A percentile compares a stretch with the other conserved stretches of the same genome.
phyloP scores from a whole-genome alignment of 371 early-diverging fungal species.

The Synchytrium microbalum region DNA sequence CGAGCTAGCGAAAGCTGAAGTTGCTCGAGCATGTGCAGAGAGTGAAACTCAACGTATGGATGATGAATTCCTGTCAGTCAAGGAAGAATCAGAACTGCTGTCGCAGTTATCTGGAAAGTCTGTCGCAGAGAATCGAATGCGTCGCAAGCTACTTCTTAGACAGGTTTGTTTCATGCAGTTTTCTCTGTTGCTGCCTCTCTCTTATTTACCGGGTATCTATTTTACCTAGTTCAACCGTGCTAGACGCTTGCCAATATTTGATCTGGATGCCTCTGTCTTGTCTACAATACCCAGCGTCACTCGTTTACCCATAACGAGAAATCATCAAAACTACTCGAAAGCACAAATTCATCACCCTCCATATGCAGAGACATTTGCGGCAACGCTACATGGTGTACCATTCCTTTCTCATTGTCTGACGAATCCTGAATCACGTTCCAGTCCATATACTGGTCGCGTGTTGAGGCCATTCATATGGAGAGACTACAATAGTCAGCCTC shows the following conservation, averaged over 20 bases:
- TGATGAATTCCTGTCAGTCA: neutral
- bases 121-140: slow-evolving; percentile 29
- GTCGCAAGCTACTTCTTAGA: slow-evolving; percentile 57
- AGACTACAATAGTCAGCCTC: slow-evolving; percentile 46
- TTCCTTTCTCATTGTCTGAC: slow-evolving; percentile 29
- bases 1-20: no score
- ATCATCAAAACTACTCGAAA: neutral
- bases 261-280: neutral
- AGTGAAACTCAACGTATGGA: neutral
- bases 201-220: slow-evolving; percentile 16
- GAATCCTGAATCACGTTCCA: slow-evolving; percentile 41
- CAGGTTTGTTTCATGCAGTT: slow-evolving; percentile 25
- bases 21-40: neutral
- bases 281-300: neutral
- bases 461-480: slow-evolving; percentile 66
- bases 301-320: neutral
- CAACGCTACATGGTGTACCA: neutral
- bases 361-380: neutral
- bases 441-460: slow-evolving; percentile 57
- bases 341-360: neutral
- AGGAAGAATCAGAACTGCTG: neutral
- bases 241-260: neutral
- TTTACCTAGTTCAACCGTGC: neutral
- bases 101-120: neutral
- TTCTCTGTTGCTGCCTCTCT: slow-evolving; percentile 25